Evolutionary conservation across 768 basidiomycete species (phyloP).

Genomic region (Coprinellus micaceus): DNA sequence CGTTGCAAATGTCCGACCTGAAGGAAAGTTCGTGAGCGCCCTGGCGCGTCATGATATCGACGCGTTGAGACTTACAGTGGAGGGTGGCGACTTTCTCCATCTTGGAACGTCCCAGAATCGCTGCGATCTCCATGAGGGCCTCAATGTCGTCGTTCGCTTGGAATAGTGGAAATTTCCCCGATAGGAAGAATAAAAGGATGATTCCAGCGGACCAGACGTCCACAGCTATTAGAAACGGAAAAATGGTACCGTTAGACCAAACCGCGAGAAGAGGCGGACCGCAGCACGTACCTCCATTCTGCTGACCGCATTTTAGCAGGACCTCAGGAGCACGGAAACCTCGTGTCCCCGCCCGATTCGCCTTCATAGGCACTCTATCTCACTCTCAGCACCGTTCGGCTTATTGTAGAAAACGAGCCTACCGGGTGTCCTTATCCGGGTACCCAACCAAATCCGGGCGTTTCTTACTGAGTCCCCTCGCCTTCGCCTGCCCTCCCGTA

Average conservation of each 20-base stretch:
- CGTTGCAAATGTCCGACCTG: slow-evolving; percentile 87
- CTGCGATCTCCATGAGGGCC: slow-evolving; percentile 91
- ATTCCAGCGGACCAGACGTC: slow-evolving; percentile 96
- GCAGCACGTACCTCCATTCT: slow-evolving; percentile 94
- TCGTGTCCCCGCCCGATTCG: slow-evolving; percentile 94
- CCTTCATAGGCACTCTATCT: slow-evolving; percentile 76
- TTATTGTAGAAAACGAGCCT: slow-evolving; percentile 8
- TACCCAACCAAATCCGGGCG: slow-evolving; percentile 74
- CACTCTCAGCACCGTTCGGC: neutral
- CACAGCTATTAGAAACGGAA: slow-evolving; percentile 56
- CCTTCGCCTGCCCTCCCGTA: slow-evolving; percentile 58
- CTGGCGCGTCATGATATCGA: neutral
- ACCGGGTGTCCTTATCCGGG: slow-evolving; percentile 73
- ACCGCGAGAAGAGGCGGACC: neutral
- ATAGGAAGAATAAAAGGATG: slow-evolving; percentile 89
- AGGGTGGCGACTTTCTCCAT: slow-evolving; percentile 85
- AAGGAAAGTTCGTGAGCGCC: neutral
- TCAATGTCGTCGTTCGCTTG: slow-evolving; percentile 92
- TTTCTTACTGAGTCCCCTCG: slow-evolving; percentile 48
- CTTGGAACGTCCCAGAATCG: slow-evolving; percentile 74
- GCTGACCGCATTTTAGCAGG: slow-evolving; percentile 87
- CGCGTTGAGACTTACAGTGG: slow-evolving; percentile 63
- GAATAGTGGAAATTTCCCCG: slow-evolving; percentile 90
- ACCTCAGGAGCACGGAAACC: slow-evolving; percentile 98
- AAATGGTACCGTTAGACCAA: neutral